Percentiles rank a stretch among this genome's conserved stretches.
Conservation (phyloP, 2,329 filamentous ascomycete species). For the Cytospora leucostoma region DNA sequence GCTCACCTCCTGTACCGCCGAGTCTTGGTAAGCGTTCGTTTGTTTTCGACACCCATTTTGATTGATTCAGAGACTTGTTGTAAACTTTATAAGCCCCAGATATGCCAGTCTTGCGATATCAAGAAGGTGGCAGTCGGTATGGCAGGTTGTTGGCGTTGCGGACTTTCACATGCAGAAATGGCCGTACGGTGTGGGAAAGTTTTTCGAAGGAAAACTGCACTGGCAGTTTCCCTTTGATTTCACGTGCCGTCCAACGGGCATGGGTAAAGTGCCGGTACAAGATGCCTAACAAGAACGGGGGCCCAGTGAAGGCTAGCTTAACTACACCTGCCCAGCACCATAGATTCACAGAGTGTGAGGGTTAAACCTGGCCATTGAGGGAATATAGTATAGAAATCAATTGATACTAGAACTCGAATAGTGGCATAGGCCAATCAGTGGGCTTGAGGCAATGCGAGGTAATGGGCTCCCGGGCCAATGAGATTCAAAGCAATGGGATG, state of each 20-base stretch:
- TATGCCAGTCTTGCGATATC: not conserved
- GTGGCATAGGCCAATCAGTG: too few species aligned
- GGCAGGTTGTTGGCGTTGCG: constrained; percentile 6
- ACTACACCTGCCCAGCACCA: not conserved
- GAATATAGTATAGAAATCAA: too few species aligned
- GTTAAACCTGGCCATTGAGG: not conserved
- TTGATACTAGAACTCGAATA: too few species aligned
- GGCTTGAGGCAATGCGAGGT: too few species aligned
- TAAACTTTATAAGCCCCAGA: not conserved
- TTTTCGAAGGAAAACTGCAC: constrained; percentile 15
- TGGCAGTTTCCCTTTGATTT: constrained; percentile 12
- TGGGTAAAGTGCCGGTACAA: not conserved
- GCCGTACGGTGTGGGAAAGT: constrained; percentile 19
- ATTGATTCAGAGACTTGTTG: not conserved
- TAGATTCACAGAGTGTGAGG: too few species aligned
- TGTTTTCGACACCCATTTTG: constrained; percentile 69
- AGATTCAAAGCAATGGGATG: too few species aligned
- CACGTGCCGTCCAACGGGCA: not conserved
- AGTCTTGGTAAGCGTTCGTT: constrained; percentile 71
- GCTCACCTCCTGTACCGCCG: constrained; percentile 68
- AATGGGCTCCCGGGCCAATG: too few species aligned
- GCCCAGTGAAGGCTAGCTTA: not conserved
- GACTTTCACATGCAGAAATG: constrained; percentile 24
- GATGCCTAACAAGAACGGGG: not conserved
- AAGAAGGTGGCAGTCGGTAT: not conserved